Evolutionary conservation across 2,329 filamentous ascomycete genomes (phyloP).

Genomic region (Xylaria sp.): DNA sequence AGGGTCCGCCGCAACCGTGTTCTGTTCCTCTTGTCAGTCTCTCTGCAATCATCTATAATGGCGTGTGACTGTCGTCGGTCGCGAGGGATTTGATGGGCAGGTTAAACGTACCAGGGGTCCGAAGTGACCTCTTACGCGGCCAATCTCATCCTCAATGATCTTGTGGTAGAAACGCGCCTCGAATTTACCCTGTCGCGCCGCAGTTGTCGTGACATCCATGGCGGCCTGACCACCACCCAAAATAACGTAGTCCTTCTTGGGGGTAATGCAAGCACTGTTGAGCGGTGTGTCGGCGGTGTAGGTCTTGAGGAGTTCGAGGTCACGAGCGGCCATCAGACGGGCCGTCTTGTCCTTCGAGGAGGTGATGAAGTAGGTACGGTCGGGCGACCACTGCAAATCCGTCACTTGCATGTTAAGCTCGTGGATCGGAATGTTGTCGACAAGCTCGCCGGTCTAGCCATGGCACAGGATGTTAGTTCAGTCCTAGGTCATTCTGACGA

Average conservation of each 20-base stretch:
- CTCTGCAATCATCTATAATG: background rate
- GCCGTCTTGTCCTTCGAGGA: slow-evolving; percentile 96
- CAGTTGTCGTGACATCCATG: slow-evolving; percentile 97
- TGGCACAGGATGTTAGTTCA: slow-evolving; percentile 15
- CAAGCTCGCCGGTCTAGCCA: slow-evolving; percentile 65
- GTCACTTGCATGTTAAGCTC: slow-evolving; percentile 78
- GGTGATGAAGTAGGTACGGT: slow-evolving; percentile 97
- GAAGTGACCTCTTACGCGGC: slow-evolving; percentile 94
- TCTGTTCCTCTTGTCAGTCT: slow-evolving; percentile 37
- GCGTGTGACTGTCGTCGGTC: background rate
- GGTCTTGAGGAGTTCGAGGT: slow-evolving; percentile 88
- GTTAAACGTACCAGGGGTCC: slow-evolving; percentile 62
- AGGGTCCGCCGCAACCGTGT: slow-evolving; percentile 92
- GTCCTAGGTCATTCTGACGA: too few species aligned
- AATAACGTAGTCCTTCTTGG: slow-evolving; percentile 96
- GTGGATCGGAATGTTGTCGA: slow-evolving; percentile 78
- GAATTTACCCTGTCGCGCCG: slow-evolving; percentile 94
- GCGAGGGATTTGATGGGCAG: background rate
- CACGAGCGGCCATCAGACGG: slow-evolving; percentile 74
- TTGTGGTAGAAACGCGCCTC: slow-evolving; percentile 99
- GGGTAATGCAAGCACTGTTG: slow-evolving; percentile 90
- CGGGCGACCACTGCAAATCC: slow-evolving; percentile 89
- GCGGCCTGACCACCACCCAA: slow-evolving; percentile 96
- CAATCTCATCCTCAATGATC: slow-evolving; percentile 98
- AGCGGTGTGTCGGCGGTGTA: slow-evolving; percentile 89